These are phyloP conservation scores for Willaertia magna DNA, from an alignment of 208 protist genomes.

Conservation along the genomic window DNA sequence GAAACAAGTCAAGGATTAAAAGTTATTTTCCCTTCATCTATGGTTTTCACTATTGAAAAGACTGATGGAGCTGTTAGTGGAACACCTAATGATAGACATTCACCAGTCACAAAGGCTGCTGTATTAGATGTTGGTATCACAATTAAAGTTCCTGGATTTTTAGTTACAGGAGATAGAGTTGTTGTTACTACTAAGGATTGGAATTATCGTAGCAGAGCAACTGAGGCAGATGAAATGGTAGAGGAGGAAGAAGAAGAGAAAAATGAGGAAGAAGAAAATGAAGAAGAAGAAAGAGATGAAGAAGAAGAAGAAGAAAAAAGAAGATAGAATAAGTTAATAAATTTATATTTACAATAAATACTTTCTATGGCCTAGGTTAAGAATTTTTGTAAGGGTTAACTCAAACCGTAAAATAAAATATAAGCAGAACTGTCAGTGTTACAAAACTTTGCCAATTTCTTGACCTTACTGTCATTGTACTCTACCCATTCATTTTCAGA, in stretches of 20 bases:
- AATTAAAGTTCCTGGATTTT: neutral
- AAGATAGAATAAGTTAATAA: neutral
- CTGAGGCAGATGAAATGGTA: neutral
- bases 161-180: neutral
- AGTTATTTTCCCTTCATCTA: neutral
- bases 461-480: neutral
- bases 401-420: neutral
- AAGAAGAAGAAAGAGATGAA: neutral
- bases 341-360: too few relatives aligned
- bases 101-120: neutral
- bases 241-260: neutral
- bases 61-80: neutral
- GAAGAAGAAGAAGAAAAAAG: neutral
- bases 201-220: neutral
- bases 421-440: neutral
- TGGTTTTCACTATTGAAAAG: neutral
- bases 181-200: neutral
- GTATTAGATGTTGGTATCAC: neutral
- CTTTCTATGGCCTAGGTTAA: too few relatives aligned
- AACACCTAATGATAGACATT: neutral
- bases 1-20: neutral
- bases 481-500: neutral
- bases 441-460: neutral
- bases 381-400: too few relatives aligned
- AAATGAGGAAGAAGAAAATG: neutral